phyloP scores from a whole-genome alignment of 306 rosid species.

The Lotus japonicus region DNA sequence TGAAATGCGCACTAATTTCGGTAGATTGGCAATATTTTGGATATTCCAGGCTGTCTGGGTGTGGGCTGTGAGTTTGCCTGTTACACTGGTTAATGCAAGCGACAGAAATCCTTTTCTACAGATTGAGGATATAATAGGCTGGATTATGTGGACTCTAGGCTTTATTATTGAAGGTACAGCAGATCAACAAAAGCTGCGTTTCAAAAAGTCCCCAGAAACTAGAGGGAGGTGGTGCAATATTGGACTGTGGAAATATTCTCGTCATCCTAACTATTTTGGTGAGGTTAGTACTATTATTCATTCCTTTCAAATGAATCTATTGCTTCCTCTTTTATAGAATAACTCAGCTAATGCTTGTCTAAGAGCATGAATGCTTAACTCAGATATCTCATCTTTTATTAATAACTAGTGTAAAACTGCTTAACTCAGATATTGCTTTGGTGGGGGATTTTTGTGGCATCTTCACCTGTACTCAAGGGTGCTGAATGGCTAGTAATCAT shows the following conservation, averaged over 20 bases:
- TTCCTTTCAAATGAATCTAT: background rate
- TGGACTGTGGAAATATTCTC: constrained; percentile 83
- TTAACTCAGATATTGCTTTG: constrained; percentile 70
- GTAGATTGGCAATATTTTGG: constrained; percentile 86
- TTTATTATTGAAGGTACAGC: constrained; percentile 67
- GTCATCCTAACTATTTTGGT: constrained; percentile 98
- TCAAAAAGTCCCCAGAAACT: constrained; percentile 52
- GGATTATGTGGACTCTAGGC: constrained; percentile 81
- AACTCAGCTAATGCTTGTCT: background rate
- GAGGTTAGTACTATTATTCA: constrained; percentile 57
- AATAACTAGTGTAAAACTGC: constrained; percentile 9
- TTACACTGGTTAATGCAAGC: constrained; percentile 80
- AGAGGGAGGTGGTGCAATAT: constrained; percentile 86
- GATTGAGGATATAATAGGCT: constrained; percentile 67
- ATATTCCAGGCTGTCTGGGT: constrained; percentile 98
- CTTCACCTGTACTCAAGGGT: constrained; percentile 62
- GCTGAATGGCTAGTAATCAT: constrained; percentile 88
- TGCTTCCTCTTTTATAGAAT: background rate
- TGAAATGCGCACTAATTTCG: constrained; percentile 72
- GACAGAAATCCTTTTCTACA: constrained; percentile 51
- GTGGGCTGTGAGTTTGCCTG: constrained; percentile 93
- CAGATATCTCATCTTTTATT: background rate
- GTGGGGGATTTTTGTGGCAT: constrained; percentile 96
- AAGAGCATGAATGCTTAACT: background rate
- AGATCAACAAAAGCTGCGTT: constrained; percentile 78